Conservation (phyloP, 2,329 filamentous ascomycete species). For the Ophiostoma sp. region DNA sequence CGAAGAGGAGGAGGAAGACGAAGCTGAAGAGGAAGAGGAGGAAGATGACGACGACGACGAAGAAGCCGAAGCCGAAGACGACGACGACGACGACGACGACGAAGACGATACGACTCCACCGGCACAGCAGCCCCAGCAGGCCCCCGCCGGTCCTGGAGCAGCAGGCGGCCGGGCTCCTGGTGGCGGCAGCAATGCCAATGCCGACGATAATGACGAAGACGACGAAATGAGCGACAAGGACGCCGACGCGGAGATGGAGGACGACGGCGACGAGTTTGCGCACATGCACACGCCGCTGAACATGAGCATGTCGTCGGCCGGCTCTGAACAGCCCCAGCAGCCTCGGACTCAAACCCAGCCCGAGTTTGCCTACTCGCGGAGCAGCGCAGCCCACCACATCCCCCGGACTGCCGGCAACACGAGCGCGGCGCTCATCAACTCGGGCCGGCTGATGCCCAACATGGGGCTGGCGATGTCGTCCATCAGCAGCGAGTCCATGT, state of each 20-base stretch:
- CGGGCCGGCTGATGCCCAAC: constrained; percentile 32
- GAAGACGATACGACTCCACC: constrained; percentile 8
- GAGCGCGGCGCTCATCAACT: constrained; percentile 21
- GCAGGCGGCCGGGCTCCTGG: neutral
- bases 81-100: constrained; percentile 14
- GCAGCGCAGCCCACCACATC: constrained; percentile 34
- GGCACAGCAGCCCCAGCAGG: neutral
- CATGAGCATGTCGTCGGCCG: neutral
- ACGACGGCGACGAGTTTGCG: constrained; percentile 53
- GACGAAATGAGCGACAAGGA: constrained; percentile 19
- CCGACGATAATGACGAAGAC: constrained; percentile 14
- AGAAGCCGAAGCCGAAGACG: constrained; percentile 1
- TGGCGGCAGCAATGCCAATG: neutral
- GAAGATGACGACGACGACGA: neutral
- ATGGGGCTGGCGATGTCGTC: constrained; percentile 44
- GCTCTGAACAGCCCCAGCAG: neutral
- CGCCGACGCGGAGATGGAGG: constrained; percentile 52
- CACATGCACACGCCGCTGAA: constrained; percentile 40
- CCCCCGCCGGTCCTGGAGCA: neutral
- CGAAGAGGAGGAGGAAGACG: constrained; percentile 11
- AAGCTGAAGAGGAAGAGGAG: neutral
- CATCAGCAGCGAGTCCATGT: constrained; percentile 46
- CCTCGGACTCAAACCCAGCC: neutral
- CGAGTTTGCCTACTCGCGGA: constrained; percentile 32
- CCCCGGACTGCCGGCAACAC: constrained; percentile 28